Percentiles rank a stretch among this genome's conserved stretches.
phyloP scores from a whole-genome alignment of 139 green algal genomes.

The Auxenochlorella pyrenoidosa region DNA sequence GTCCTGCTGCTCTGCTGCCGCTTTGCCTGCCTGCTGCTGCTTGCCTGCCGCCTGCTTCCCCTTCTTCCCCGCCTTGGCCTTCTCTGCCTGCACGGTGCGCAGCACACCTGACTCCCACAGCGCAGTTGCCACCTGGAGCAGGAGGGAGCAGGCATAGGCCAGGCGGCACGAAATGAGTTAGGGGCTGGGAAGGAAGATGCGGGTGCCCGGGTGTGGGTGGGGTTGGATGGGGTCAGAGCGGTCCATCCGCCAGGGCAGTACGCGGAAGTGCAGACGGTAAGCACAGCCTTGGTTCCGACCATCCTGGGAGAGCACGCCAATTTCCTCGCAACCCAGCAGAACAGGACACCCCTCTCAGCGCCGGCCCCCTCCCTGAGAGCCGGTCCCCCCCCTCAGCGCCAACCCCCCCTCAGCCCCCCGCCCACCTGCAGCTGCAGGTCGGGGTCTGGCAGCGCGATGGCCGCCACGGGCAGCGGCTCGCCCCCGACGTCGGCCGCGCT shows the following conservation, averaged over 20 bases:
- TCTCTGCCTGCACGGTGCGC: neutral
- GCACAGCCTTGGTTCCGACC: no score
- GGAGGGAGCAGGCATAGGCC: neutral
- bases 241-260: no score
- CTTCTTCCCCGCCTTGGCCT: neutral
- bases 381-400: no score
- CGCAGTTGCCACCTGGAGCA: neutral
- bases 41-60: neutral
- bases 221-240: no score
- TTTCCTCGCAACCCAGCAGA: no score
- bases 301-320: no score
- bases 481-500: neutral
- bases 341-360: no score
- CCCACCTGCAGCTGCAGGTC: slow-evolving; percentile 28
- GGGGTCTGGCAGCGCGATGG: slow-evolving; percentile 18
- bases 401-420: neutral
- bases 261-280: no score
- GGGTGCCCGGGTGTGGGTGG: no score
- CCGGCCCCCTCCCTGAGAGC: no score
- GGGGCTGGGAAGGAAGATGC: no score
- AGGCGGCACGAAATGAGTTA: no score
- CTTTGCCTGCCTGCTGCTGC: neutral
- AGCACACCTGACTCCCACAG: slow-evolving; percentile 24
- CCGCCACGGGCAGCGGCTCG: neutral
- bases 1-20: neutral